These are phyloP conservation scores for Blastocystis sp. DNA, from an alignment of 352 stramenopile genomes.

Conservation along the genomic window DNA sequence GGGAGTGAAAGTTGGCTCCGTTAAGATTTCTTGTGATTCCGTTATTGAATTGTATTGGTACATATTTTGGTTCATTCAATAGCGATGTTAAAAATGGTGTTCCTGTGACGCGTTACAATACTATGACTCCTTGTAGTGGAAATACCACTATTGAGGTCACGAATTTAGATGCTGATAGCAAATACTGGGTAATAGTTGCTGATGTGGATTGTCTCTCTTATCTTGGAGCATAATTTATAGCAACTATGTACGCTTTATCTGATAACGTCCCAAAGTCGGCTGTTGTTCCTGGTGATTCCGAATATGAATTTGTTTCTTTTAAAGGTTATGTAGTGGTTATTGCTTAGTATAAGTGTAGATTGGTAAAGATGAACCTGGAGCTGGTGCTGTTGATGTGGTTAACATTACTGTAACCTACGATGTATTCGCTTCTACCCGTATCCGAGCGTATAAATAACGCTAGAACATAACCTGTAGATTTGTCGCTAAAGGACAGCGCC, in stretches of 20 bases:
- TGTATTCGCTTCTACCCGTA: background rate
- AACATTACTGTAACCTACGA: conserved; percentile 40
- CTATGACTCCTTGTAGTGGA: background rate
- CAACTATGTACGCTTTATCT: conserved; percentile 13
- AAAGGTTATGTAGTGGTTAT: background rate
- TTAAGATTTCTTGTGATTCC: conserved; percentile 11
- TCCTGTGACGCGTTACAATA: background rate
- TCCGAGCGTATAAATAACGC: background rate
- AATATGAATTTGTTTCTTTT: background rate
- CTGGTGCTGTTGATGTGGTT: conserved; percentile 21
- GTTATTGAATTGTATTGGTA: background rate
- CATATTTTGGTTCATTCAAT: background rate
- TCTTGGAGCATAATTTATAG: background rate
- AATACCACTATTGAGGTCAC: conserved; percentile 8
- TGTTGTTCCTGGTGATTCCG: conserved; percentile 6
- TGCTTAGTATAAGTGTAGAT: background rate
- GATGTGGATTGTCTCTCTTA: background rate
- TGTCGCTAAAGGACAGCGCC: background rate
- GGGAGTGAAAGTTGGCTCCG: background rate
- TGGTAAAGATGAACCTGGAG: background rate
- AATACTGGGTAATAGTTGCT: conserved; percentile 32
- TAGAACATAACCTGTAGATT: background rate
- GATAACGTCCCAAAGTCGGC: background rate
- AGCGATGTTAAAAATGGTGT: background rate
- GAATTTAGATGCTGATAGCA: background rate